Base-by-base conservation (phyloP, 2,329 filamentous ascomycete species). In the Colletotrichum falcatum region DNA sequence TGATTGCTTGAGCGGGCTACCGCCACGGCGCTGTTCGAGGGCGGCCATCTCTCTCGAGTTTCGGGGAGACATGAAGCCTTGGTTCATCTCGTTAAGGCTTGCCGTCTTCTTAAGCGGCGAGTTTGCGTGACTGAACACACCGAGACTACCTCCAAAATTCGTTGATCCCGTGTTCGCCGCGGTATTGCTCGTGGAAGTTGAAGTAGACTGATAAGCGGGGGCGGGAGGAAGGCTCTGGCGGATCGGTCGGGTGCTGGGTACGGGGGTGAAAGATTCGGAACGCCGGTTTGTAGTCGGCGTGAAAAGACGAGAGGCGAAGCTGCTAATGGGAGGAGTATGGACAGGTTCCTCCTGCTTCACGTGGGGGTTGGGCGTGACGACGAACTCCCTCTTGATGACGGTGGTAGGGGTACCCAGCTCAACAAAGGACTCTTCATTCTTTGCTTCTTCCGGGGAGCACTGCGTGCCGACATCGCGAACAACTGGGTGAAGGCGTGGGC, bases 391-490 rank as follows among this genome's bases (percentile, higher is more conserved):
- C 70, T 92, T 92, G 74, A 97, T 84, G 58, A 90, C 81, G 0
- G 89, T 88, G 1, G 85, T 86, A 1, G 89, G 89, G 1, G 86
- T 89, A 30, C 88, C 87, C 18, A 80, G 65, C 65, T 81, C 79
- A 26, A 89, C 83, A 65, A 82, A 81, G 48, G 86, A 86, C 46
- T 81, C 77, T 9, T 79, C 77, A 42, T 83, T 80, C 9, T 78
- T 76, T 11, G 81, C 81, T 11, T 83, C 81, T 20, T 86, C 83
- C 55, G 82, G 81, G 48, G 89, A 89, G 69, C 92, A 91, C 79
- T 98, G 95, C 0, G 92, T 96, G 7, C 90, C 92, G 1, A 95
- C 94, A 89, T 90, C 87, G 64, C 88, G 83, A 74, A 97, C 93
- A 6, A 92, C 85, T 9, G 92, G 93, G 75, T 97, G 93, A n/a